phyloP scores from a whole-genome alignment of 306 rosid species.

The Castanea sativa region DNA sequence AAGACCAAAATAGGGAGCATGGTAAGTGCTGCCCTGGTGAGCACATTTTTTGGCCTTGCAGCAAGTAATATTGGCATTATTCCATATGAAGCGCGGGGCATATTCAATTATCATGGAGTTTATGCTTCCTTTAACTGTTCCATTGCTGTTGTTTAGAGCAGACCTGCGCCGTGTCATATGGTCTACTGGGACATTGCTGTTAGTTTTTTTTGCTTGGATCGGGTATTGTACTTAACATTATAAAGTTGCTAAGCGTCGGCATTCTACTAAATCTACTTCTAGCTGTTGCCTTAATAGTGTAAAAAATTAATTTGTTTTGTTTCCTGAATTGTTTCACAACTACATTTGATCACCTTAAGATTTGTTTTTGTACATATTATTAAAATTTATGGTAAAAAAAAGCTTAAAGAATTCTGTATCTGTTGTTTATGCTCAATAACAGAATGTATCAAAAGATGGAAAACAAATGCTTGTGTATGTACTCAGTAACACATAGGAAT shows the following conservation, averaged over 20 bases:
- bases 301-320: background rate
- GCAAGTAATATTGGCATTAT: constrained; percentile 47
- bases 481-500: background rate
- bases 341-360: background rate
- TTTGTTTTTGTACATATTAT: background rate
- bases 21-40: constrained; percentile 49
- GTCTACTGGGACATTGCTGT: constrained; percentile 43
- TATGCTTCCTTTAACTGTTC: constrained; percentile 43
- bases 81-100: constrained; percentile 36
- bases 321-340: background rate
- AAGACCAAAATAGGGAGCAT: constrained; percentile 52
- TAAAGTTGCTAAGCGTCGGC: background rate
- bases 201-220: constrained; percentile 46
- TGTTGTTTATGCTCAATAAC: background rate
- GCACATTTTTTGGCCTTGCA: constrained; percentile 52
- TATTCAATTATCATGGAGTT: constrained; percentile 46
- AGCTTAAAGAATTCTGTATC: background rate
- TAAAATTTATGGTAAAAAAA: background rate
- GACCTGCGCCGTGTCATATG: constrained; percentile 34
- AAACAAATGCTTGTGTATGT: background rate
- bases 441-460: background rate
- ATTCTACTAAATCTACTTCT: background rate
- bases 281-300: background rate
- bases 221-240: constrained; percentile 16
- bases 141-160: constrained; percentile 43